Evolutionary conservation across 2,329 filamentous ascomycete species (phyloP), one percentile per base, ranked within the genome.

Genomic region (Neonectria faginata): DNA sequence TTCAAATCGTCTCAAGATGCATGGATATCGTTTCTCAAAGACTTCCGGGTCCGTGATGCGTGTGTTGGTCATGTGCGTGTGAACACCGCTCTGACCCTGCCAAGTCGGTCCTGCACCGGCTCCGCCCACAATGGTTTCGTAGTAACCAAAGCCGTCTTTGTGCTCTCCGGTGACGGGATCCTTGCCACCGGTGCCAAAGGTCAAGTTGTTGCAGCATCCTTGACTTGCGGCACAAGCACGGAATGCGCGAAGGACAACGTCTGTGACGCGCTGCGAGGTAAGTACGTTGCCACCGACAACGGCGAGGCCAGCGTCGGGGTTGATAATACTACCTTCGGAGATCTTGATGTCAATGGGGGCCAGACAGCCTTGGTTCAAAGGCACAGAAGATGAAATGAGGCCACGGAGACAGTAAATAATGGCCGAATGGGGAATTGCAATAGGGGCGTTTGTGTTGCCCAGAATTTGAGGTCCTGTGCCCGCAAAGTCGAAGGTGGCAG

Each of bases 121-220:
- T 3, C 78, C 78, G 1, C 78, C 77, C 0, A 68, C 75, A 3
- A 79, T 78, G 2, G 77, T 78, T 65, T 79, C 78, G 27, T 79
- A 78, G 67, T 79, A 79, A 0, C 78, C 78, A 10, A 78, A 79
- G 0, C 77, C 77, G 45, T 72, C 70, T 2, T 67, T 70, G 4
- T 73, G 67, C 41, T 73, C 59, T 0, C 74, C 73, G 0, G 72
- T 75, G 2, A 64, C 64, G 0, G 65, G 66, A 10, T 76, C 74
- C 4, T 71, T 70, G 3, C 77, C 78, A 20, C 88, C 89, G 71
- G 92, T 92, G 57, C 91, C 92, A 72, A 94, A 94, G 1, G 91
- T 94, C 12, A 94, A 82, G 73, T 93, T 94, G 78, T 94, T 94
- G 76, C 89, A 91, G 73, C 92, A 91, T n/a, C 92, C 92, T 70